Base-by-base conservation (phyloP, 345 rosid species). In the Ailanthus altissimus region DNA sequence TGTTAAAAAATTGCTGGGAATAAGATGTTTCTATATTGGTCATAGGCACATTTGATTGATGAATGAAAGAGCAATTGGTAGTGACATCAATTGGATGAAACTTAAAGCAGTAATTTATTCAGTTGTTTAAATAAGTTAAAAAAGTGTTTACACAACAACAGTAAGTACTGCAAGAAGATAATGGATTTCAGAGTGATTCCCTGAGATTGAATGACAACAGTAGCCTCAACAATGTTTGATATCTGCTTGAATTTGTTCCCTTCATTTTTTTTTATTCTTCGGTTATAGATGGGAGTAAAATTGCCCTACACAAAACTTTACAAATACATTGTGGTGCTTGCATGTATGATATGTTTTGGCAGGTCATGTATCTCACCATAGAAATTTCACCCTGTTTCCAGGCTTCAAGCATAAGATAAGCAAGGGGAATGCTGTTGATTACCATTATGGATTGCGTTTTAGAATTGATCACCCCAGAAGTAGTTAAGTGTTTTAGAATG, bases 121-220 rank as follows among this genome's bases (percentile, higher is more conserved):
- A n/a, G n/a, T n/a, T n/a, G n/a, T n/a, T n/a, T n/a, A n/a, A n/a
- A n/a, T n/a, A n/a, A n/a, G n/a, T n/a, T n/a, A n/a, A n/a, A n/a
- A n/a, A n/a, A n/a, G n/a, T n/a, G n/a, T n/a, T n/a, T n/a, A n/a
- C n/a, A n/a, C n/a, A n/a, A n/a, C n/a, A n/a, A n/a, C n/a, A n/a
- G n/a, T n/a, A n/a, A n/a, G n/a, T n/a, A n/a, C n/a, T n/a, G n/a
- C n/a, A n/a, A n/a, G n/a, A n/a, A n/a, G n/a, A n/a, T n/a, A n/a
- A n/a, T 6, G 21, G 7, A 23, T 16, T 0, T 78, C 67, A 83
- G 38, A 20, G 32, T 15, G 80, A 42, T 13, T n/a, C 38, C 76
- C 8, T 51, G 60, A 50, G 75, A 20, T 26, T 62, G 36, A 79
- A 70, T 20, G 76, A 54, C 6, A 63, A 1, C 43, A 18, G 8